A percentile compares a stretch with the other conserved stretches of the same genome.
phyloP scores from a whole-genome alignment of 371 early-diverging fungal species.

The Coemansia sp. region DNA sequence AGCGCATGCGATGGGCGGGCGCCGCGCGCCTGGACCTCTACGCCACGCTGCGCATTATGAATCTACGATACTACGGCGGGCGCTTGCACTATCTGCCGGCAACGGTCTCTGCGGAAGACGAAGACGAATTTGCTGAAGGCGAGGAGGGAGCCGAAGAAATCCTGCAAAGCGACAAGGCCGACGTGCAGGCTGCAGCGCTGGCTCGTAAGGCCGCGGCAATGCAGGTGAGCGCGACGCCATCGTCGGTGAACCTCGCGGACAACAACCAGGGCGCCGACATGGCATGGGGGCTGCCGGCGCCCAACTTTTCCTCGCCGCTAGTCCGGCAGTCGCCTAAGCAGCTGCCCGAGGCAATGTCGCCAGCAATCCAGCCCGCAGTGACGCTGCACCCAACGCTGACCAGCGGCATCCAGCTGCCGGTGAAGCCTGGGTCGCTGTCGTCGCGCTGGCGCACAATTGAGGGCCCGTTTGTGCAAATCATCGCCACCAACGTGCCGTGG shows the following conservation, averaged over 20 bases:
- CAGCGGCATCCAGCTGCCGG: conserved; percentile 33
- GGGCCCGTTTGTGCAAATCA: conserved; percentile 56
- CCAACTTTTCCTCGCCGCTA: conserved; percentile 43
- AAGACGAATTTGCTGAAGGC: background rate
- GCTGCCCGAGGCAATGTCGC: conserved; percentile 7
- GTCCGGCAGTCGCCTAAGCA: conserved; percentile 39
- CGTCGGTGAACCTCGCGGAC: conserved; percentile 18
- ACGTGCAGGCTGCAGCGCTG: background rate
- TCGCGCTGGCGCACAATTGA: conserved; percentile 52
- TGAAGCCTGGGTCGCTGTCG: conserved; percentile 34
- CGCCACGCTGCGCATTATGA: conserved; percentile 56
- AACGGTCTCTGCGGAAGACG: conserved; percentile 15
- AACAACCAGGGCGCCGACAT: conserved; percentile 41
- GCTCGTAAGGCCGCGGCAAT: background rate
- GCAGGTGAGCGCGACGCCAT: conserved; percentile 13
- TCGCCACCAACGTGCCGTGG: conserved; percentile 61
- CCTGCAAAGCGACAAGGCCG: no score
- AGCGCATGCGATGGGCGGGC: conserved; percentile 59
- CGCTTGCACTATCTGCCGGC: conserved; percentile 56
- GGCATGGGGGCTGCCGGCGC: conserved; percentile 44
- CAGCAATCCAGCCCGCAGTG: conserved; percentile 38
- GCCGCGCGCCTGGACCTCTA: conserved; percentile 54
- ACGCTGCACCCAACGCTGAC: conserved; percentile 39
- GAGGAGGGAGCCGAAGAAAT: background rate
- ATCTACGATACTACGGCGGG: conserved; percentile 57